Percentiles rank a stretch among this genome's conserved stretches.
Conservation (phyloP, 306 rosid species). For the Boehmeria nivea region DNA sequence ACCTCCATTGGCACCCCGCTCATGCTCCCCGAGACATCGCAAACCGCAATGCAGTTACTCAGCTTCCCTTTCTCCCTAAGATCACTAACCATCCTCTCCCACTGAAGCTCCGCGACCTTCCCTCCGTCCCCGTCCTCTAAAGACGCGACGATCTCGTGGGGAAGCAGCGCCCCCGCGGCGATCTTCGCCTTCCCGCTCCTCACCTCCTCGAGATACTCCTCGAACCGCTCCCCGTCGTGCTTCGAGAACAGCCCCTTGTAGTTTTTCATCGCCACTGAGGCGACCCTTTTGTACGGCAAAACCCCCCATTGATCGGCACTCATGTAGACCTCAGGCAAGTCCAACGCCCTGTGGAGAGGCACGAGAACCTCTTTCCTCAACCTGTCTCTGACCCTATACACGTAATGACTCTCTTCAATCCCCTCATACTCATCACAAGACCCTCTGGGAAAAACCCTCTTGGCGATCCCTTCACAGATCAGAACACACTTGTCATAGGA, state of each 20-base stretch:
- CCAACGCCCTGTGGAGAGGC: conserved; percentile 46
- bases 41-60: conserved; percentile 44
- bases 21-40: conserved; percentile 68
- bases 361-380: conserved; percentile 59
- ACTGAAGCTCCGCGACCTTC: conserved; percentile 73
- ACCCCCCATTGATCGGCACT: conserved; percentile 48
- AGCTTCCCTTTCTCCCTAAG: conserved; percentile 38
- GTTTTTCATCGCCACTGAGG: conserved; percentile 54
- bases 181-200: conserved; percentile 35
- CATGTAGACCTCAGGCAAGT: conserved; percentile 62
- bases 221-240: conserved; percentile 49
- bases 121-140: no score
- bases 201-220: conserved; percentile 38
- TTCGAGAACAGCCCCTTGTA: conserved; percentile 41
- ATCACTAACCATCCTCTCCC: conserved; percentile 62
- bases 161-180: conserved; percentile 60
- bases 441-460: conserved; percentile 44
- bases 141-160: conserved; percentile 41
- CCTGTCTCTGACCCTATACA: conserved; percentile 57
- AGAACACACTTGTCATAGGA: conserved; percentile 48
- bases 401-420: conserved; percentile 50
- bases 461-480: conserved; percentile 57
- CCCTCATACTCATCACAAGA: no score
- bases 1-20: conserved; percentile 46
- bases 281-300: conserved; percentile 55